phyloP scores from a whole-genome alignment of 1,139 yeast species.

The Meyerozyma guilliermondii region DNA sequence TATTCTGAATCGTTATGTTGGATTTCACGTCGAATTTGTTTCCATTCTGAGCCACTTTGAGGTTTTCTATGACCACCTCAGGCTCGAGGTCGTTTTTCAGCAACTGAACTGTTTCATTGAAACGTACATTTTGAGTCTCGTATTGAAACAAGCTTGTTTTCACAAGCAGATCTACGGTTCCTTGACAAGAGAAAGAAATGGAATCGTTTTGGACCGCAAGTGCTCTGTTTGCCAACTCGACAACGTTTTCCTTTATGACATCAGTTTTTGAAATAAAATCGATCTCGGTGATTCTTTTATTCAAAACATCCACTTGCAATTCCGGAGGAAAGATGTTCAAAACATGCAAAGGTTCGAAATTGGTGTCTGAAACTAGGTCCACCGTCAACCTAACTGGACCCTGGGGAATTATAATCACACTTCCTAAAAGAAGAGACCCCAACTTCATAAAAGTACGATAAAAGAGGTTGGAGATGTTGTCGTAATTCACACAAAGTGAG shows the following conservation, averaged over 20 bases:
- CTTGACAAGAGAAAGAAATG: conserved; percentile 17
- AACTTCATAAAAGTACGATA: conserved; percentile 17
- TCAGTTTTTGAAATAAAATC: conserved; percentile 21
- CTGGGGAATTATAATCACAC: conserved; percentile 18
- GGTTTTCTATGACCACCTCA: conserved; percentile 8
- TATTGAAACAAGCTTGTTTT: conserved; percentile 12
- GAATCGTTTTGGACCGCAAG: conserved; percentile 10
- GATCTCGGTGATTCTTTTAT: conserved; percentile 19
- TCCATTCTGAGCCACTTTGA: conserved; percentile 6
- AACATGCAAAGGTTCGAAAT: conserved; percentile 17
- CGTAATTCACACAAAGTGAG: conserved; percentile 21
- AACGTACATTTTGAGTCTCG: conserved; percentile 13
- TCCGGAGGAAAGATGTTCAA: conserved; percentile 24
- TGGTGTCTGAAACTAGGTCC: conserved; percentile 6
- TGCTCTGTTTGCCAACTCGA: conserved; percentile 14
- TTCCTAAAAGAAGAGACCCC: conserved; percentile 19
- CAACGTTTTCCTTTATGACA: conserved; percentile 17
- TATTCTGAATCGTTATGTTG: conserved; percentile 8
- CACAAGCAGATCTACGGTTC: conserved; percentile 13
- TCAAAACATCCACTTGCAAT: conserved; percentile 16
- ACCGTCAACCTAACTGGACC: conserved; percentile 19
- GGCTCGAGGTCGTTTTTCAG: conserved; percentile 14
- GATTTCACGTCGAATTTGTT: conserved; percentile 6
- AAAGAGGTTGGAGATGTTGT: conserved; percentile 15
- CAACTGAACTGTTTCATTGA: conserved; percentile 12